Evolutionary conservation across 1,139 yeast genomes (phyloP).

Genomic region (Candida buenavistaensis): DNA sequence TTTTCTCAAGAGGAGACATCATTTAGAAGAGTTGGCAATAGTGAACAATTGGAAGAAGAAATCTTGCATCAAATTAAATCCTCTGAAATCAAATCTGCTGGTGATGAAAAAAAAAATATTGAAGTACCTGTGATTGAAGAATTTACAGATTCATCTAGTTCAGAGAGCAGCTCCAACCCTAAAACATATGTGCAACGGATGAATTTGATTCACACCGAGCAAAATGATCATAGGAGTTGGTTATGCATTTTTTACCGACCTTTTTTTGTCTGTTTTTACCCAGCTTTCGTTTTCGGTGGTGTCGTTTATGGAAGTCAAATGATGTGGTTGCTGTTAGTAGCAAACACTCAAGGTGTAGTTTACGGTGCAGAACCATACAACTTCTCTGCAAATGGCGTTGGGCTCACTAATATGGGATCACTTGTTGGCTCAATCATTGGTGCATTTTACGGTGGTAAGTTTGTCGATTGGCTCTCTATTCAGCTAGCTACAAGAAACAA

Average conservation of each 20-base stretch:
- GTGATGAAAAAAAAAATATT: conserved; percentile 8
- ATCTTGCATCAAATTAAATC: conserved; percentile 28
- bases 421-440: conserved; percentile 42
- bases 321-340: conserved; percentile 50
- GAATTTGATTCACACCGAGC: conserved; percentile 34
- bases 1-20: conserved; percentile 48
- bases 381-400: conserved; percentile 33
- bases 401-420: conserved; percentile 44
- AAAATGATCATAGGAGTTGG: conserved; percentile 43
- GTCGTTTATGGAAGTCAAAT: conserved; percentile 61
- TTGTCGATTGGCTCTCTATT: conserved; percentile 40
- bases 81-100: conserved; percentile 3
- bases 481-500: conserved; percentile 33
- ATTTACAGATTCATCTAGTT: conserved; percentile 13
- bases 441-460: conserved; percentile 40
- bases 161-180: conserved; percentile 17
- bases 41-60: conserved; percentile 19
- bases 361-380: conserved; percentile 35
- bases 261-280: conserved; percentile 46
- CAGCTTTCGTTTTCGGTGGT: conserved; percentile 64
- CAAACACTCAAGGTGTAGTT: conserved; percentile 45
- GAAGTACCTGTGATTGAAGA: conserved; percentile 9
- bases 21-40: conserved; percentile 22
- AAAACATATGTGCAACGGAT: conserved; percentile 37
- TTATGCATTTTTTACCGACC: conserved; percentile 40